Conservation (phyloP, 306 rosid species). For the Nissolia schottii region DNA sequence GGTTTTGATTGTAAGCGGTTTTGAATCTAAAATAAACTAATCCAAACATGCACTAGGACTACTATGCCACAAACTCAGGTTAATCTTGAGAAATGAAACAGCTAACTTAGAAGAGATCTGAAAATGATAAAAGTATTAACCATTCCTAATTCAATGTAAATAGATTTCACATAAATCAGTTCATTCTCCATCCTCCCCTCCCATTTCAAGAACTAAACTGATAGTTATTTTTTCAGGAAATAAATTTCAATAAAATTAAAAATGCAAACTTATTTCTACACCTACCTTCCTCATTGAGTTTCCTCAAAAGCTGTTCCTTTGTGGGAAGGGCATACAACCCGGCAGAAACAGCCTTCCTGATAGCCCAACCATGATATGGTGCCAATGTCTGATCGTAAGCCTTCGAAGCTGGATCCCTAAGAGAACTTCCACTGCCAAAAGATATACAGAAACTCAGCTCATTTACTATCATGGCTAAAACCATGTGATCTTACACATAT, state of each 20-base stretch:
- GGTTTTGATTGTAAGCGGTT: too few relatives aligned
- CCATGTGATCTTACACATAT: background rate
- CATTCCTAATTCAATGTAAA: background rate
- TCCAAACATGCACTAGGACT: too few relatives aligned
- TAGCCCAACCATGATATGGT: conserved; percentile 87
- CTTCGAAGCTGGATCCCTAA: conserved; percentile 81
- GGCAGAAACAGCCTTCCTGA: conserved; percentile 83
- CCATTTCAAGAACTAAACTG: background rate
- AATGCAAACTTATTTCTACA: conserved; percentile 12
- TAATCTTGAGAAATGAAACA: background rate
- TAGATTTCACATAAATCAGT: background rate
- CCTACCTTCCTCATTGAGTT: conserved; percentile 88
- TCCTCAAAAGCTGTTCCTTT: conserved; percentile 55
- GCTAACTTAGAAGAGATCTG: background rate
- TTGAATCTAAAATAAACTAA: too few relatives aligned
- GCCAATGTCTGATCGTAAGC: conserved; percentile 79
- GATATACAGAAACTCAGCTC: conserved; percentile 14
- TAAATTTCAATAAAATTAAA: background rate
- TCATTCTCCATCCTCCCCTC: background rate
- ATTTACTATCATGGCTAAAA: background rate
- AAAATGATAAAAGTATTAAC: background rate
- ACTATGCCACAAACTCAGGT: background rate
- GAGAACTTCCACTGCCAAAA: conserved; percentile 69
- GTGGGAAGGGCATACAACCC: conserved; percentile 94
- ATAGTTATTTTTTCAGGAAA: conserved; percentile 6